phyloP scores from a whole-genome alignment of 192 early-diverging fungal genomes.

The Pilaira anomala region DNA sequence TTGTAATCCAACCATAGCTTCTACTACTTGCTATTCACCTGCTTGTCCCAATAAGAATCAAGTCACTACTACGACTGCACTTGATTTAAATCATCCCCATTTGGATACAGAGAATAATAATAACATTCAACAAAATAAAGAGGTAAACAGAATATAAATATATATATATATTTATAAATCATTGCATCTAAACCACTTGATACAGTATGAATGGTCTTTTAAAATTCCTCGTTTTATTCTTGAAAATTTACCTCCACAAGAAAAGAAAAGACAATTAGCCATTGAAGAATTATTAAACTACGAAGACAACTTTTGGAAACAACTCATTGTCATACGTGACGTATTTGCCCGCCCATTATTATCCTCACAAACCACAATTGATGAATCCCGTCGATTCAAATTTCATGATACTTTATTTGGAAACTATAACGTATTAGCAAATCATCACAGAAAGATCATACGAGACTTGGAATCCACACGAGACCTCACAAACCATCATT shows the following conservation, averaged over 20 bases:
- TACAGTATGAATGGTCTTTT: neutral
- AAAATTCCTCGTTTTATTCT: slow-evolving; percentile 13
- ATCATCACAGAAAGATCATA: neutral
- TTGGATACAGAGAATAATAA: no score
- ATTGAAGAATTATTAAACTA: slow-evolving; percentile 5
- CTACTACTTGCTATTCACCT: slow-evolving; percentile 3
- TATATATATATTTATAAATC: no score
- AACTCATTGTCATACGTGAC: slow-evolving; percentile 2
- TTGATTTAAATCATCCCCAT: slow-evolving; percentile 1
- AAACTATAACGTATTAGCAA: slow-evolving; percentile 6
- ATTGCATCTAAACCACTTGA: no score
- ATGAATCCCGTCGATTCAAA: neutral
- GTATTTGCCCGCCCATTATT: slow-evolving; percentile 1
- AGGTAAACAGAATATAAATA: no score
- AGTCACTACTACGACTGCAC: no score
- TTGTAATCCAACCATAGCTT: no score
- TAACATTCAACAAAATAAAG: neutral
- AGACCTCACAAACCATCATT: neutral
- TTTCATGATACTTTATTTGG: slow-evolving; percentile 8
- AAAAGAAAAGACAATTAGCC: slow-evolving; percentile 6
- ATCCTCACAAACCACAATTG: slow-evolving; percentile 12
- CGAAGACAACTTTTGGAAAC: neutral
- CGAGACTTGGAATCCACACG: neutral
- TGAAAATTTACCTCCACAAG: slow-evolving; percentile 3
- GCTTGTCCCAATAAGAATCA: slow-evolving; percentile 3